Evolutionary conservation across 306 rosid species (phyloP).

Genomic region (Cicer bijugum): DNA sequence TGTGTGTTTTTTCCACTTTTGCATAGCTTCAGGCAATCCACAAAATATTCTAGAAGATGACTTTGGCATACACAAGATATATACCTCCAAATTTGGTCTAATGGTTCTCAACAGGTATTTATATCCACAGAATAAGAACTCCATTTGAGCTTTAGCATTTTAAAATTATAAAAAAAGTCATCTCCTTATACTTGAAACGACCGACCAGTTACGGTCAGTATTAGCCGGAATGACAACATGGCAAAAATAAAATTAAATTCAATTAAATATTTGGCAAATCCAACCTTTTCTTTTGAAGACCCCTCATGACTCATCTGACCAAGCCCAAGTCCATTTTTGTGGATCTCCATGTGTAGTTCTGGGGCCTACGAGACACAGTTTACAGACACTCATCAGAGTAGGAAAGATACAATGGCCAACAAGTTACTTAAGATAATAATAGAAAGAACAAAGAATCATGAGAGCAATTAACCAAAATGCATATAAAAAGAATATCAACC

Average conservation of each 20-base stretch:
- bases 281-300: constrained; percentile 64
- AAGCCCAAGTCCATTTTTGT: constrained; percentile 61
- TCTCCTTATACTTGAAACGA: constrained; percentile 12
- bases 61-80: neutral
- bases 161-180: constrained; percentile 6
- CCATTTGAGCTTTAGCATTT: constrained; percentile 32
- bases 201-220: constrained; percentile 23
- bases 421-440: constrained; percentile 5
- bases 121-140: constrained; percentile 31
- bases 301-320: constrained; percentile 60
- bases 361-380: constrained; percentile 59
- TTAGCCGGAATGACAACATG: constrained; percentile 26
- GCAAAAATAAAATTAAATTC: constrained; percentile 20
- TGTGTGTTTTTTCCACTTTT: neutral
- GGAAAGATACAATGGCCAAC: constrained; percentile 31
- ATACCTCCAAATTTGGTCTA: neutral
- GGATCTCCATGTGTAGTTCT: constrained; percentile 76
- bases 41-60: neutral
- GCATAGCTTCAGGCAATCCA: neutral
- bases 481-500: constrained; percentile 16
- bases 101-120: constrained; percentile 9
- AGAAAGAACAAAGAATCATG: constrained; percentile 23
- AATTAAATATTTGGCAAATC: constrained; percentile 10
- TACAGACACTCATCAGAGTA: constrained; percentile 20
- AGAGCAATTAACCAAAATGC: constrained; percentile 17